These are phyloP conservation scores for Catharanthus roseus DNA, from an alignment of 257 asterid species.

Conservation along the genomic window DNA sequence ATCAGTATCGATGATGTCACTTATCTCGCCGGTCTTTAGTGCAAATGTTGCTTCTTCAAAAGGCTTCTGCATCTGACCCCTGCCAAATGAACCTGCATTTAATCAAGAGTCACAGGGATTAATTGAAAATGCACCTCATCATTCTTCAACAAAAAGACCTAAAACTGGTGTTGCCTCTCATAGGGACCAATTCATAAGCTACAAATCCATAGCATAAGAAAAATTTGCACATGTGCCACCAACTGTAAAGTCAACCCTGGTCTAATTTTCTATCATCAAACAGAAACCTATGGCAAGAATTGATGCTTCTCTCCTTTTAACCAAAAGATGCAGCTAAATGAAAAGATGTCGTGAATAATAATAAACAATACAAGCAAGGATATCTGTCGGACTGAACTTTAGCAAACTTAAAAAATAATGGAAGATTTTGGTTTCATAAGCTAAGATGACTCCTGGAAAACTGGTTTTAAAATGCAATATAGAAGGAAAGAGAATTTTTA, in stretches of 20 bases:
- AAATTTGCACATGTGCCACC: neutral
- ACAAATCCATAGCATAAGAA: neutral
- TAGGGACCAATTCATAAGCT: neutral
- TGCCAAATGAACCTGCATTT: slow-evolving; percentile 66
- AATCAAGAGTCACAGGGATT: neutral
- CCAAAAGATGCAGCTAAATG: neutral
- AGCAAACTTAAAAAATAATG: no score
- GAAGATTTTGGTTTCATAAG: neutral
- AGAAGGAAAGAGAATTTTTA: neutral
- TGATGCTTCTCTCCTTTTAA: neutral
- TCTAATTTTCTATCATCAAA: neutral
- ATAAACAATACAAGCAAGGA: neutral
- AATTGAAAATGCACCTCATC: neutral
- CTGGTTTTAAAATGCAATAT: neutral
- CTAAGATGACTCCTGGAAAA: neutral
- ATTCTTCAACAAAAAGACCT: neutral
- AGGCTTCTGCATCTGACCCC: slow-evolving; percentile 94
- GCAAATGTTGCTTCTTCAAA: slow-evolving; percentile 71
- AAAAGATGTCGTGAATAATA: neutral
- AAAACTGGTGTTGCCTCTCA: neutral
- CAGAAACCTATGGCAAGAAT: neutral
- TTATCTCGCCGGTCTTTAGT: slow-evolving; percentile 69
- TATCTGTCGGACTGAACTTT: neutral
- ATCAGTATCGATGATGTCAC: slow-evolving; percentile 76
- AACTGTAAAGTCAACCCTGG: neutral